Evolutionary conservation across 1,284 basidiomycete species (phyloP).

Genomic region (Cryptococcus wingfieldii): DNA sequence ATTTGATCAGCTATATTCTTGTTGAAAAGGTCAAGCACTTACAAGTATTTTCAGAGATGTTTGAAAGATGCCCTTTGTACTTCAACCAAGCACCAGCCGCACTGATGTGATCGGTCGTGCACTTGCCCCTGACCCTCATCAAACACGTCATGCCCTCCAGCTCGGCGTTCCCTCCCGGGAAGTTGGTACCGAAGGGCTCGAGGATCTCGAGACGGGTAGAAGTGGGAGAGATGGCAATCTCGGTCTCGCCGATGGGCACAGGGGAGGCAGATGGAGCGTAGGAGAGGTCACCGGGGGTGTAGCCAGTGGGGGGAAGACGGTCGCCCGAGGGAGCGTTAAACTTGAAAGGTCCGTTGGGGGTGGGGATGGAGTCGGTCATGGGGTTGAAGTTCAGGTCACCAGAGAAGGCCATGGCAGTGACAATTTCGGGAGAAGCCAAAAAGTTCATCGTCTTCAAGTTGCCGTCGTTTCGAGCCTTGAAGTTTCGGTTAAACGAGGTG

Average conservation of each 20-base stretch:
- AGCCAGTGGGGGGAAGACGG: constrained; percentile 79
- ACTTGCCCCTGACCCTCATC: constrained; percentile 91
- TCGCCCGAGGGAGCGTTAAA: constrained; percentile 80
- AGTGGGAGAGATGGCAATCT: constrained; percentile 71
- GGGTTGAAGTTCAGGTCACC: constrained; percentile 93
- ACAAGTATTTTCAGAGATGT: constrained; percentile 94
- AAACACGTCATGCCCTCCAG: constrained; percentile 76
- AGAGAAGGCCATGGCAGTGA: constrained; percentile 72
- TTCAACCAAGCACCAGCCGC: constrained; percentile 97
- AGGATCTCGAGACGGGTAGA: constrained; percentile 84
- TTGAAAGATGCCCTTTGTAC: constrained; percentile 89
- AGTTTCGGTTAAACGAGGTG: constrained; percentile 96
- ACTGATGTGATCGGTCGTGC: constrained; percentile 96
- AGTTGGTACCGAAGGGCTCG: constrained; percentile 79
- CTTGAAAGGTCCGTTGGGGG: constrained; percentile 76
- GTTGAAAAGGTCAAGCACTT: constrained; percentile 40
- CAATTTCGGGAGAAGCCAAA: constrained; percentile 53
- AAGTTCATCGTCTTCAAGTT: constrained; percentile 97
- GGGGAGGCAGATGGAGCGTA: constrained; percentile 79
- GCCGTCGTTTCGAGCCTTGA: constrained; percentile 96
- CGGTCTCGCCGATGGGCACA: constrained; percentile 67
- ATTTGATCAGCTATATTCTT: constrained; percentile 30
- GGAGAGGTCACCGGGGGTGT: constrained; percentile 67
- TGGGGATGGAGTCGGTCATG: constrained; percentile 71
- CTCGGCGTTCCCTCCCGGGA: constrained; percentile 66